Evolutionary conservation across 192 early-diverging fungal genomes (phyloP).

Genomic region (Gorgonomyces haynaldii): DNA sequence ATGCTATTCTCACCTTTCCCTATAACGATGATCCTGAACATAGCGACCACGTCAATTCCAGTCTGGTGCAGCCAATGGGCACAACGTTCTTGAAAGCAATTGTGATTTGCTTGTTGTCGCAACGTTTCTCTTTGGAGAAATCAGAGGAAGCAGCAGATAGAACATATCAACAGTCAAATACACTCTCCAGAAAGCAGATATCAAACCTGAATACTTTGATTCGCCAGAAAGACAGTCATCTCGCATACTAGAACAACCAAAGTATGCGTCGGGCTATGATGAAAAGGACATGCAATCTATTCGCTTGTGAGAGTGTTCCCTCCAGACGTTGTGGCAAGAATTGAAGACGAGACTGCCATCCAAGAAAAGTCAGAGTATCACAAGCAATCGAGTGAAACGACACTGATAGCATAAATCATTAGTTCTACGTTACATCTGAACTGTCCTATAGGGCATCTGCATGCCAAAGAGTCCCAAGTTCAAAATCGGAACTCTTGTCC

Average conservation of each 20-base stretch:
- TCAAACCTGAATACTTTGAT: neutral
- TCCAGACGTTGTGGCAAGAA: neutral
- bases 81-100: neutral
- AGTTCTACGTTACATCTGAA: too few species aligned
- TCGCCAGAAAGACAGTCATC: neutral
- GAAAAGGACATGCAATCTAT: slow-evolving; percentile 1
- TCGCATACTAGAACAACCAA: neutral
- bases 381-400: too few species aligned
- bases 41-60: neutral
- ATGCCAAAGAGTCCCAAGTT: too few species aligned
- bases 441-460: too few species aligned
- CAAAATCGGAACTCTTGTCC: too few species aligned
- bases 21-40: neutral
- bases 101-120: slow-evolving; percentile 1
- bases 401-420: too few species aligned
- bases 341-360: neutral
- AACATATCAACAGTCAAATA: neutral
- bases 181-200: neutral
- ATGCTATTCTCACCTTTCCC: neutral
- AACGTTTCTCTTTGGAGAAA: neutral
- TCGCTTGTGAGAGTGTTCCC: neutral
- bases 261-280: slow-evolving; percentile 1
- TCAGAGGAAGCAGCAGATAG: neutral
- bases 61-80: slow-evolving; percentile 1
- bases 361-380: slow-evolving; percentile 2